A percentile compares a stretch with the other conserved stretches of the same genome.
Conservation (phyloP, 331 rosid genomes). For the Acacia concinna region DNA sequence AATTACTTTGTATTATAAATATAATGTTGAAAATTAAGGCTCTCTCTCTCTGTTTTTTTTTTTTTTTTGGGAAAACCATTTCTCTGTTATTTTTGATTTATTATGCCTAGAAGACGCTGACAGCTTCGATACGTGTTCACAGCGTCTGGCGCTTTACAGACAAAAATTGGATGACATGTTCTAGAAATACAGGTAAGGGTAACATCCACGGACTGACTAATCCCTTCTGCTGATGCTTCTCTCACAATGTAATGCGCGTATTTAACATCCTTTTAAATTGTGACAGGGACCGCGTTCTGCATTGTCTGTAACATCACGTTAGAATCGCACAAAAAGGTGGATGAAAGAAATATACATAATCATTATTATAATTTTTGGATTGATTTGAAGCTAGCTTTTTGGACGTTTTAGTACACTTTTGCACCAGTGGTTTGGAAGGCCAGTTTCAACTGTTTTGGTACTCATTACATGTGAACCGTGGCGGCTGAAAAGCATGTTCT, state of each 20-base stretch:
- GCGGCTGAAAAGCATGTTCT: constrained; percentile 10
- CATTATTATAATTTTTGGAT: constrained; percentile 2
- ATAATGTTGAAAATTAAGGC: constrained; percentile 19
- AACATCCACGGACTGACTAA: constrained; percentile 6
- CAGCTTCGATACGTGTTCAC: constrained; percentile 28
- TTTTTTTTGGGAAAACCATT: neutral
- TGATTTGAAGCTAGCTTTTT: constrained; percentile 25
- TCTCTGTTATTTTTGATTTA: constrained; percentile 14
- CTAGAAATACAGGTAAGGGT: constrained; percentile 29
- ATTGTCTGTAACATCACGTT: constrained; percentile 19
- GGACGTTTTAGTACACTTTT: constrained; percentile 27
- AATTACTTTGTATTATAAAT: constrained; percentile 16
- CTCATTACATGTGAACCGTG: neutral
- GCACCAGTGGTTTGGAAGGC: constrained; percentile 15
- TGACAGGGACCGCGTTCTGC: constrained; percentile 37
- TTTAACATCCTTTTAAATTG: constrained; percentile 3
- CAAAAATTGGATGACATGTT: constrained; percentile 50
- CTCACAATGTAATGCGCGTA: neutral
- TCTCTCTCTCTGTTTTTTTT: too few species aligned
- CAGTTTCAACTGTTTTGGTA: constrained; percentile 19
- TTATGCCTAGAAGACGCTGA: constrained; percentile 27
- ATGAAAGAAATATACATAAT: neutral
- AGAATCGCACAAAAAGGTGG: constrained; percentile 13
- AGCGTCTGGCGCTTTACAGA: constrained; percentile 51
- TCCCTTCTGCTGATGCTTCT: constrained; percentile 13